Conservation (phyloP, 2,329 filamentous ascomycete genomes). For the Blastomyces parvus region DNA sequence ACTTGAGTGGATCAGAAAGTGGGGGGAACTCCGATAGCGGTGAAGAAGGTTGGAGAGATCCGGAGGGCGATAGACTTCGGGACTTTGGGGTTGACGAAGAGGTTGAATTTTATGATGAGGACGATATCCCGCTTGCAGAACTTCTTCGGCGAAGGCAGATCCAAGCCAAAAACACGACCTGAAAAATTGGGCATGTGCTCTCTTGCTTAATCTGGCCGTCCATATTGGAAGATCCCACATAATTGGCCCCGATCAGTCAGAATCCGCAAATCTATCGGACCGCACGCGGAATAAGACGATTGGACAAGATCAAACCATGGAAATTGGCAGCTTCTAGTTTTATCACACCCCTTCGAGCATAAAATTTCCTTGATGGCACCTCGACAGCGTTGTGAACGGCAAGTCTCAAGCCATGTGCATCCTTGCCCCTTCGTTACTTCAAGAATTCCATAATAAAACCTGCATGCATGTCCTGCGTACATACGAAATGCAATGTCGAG, state of each 20-base stretch:
- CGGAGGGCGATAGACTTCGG: conserved; percentile 51
- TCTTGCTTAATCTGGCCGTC: neutral
- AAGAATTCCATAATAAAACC: neutral
- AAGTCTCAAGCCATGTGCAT: neutral
- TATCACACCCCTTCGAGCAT: neutral
- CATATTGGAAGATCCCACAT: neutral
- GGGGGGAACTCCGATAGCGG: conserved; percentile 33
- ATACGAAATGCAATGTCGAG: neutral
- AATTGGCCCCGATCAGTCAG: neutral
- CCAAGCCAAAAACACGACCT: neutral
- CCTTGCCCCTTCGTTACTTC: neutral
- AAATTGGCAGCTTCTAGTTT: neutral
- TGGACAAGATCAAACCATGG: neutral
- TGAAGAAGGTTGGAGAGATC: conserved; percentile 54
- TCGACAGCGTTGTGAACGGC: neutral
- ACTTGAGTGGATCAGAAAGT: conserved; percentile 16
- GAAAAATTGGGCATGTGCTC: neutral
- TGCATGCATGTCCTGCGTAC: neutral
- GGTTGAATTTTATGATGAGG: conserved; percentile 54
- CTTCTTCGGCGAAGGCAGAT: conserved; percentile 30
- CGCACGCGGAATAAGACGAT: neutral
- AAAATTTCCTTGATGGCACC: neutral
- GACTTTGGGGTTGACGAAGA: conserved; percentile 49
- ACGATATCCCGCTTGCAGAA: conserved; percentile 50
- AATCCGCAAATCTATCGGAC: neutral